These are phyloP conservation scores for Coemansia sp. DNA, from an alignment of 192 early-diverging fungal species.

Conservation along the genomic window DNA sequence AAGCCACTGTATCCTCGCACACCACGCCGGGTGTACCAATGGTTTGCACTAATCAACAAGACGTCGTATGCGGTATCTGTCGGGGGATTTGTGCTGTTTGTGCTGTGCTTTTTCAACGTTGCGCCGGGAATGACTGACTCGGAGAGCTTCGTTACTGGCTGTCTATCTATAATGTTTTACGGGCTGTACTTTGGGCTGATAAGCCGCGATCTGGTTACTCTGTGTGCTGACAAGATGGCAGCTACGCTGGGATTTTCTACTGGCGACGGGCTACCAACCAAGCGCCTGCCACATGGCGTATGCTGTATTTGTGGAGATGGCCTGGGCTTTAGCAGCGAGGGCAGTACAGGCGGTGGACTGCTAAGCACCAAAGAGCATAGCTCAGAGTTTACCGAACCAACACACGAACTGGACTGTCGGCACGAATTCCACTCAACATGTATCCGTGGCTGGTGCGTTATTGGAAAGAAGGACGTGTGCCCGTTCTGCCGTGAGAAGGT, in stretches of 20 bases:
- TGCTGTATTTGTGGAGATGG: slow-evolving; percentile 47
- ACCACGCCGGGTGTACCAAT: slow-evolving; percentile 49
- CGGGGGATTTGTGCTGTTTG: slow-evolving; percentile 27
- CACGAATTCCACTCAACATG: slow-evolving; percentile 55
- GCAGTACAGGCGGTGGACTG: slow-evolving; percentile 1
- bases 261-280: slow-evolving; percentile 34
- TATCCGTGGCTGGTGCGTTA: slow-evolving; percentile 55
- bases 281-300: slow-evolving; percentile 26
- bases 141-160: slow-evolving; percentile 22
- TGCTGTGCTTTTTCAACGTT: slow-evolving; percentile 39
- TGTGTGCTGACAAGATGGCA: slow-evolving; percentile 51
- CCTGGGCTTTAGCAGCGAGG: slow-evolving; percentile 9
- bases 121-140: slow-evolving; percentile 43
- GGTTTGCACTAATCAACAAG: slow-evolving; percentile 52
- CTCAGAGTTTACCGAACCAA: slow-evolving; percentile 20
- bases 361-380: not conserved
- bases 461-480: slow-evolving; percentile 54
- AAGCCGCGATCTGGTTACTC: slow-evolving; percentile 47
- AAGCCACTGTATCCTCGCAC: slow-evolving; percentile 34
- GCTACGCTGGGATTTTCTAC: slow-evolving; percentile 43
- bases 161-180: slow-evolving; percentile 40
- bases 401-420: slow-evolving; percentile 34
- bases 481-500: slow-evolving; percentile 56
- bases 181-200: slow-evolving; percentile 52
- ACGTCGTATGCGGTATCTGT: slow-evolving; percentile 40